phyloP scores from a whole-genome alignment of 768 basidiomycete genomes.

The Serpula lacrymans region DNA sequence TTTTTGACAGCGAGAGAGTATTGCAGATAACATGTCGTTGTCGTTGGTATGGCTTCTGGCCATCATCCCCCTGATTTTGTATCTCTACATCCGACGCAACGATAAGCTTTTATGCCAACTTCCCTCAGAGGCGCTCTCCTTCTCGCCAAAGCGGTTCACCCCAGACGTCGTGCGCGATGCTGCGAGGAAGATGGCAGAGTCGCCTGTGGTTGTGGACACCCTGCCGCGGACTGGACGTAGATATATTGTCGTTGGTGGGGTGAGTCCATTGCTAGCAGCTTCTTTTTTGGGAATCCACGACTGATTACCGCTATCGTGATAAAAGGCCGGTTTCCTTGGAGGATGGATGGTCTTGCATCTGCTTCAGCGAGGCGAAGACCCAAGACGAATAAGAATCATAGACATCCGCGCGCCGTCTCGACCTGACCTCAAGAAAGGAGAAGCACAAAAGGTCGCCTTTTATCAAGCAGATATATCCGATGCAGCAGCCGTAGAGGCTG shows the following conservation, averaged over 20 bases:
- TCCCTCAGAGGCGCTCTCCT: slow-evolving; percentile 42
- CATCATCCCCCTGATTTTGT: slow-evolving; percentile 3
- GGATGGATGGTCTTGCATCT: slow-evolving; percentile 75
- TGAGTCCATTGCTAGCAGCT: slow-evolving; percentile 39
- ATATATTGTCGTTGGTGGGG: slow-evolving; percentile 77
- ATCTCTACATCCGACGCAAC: slow-evolving; percentile 47
- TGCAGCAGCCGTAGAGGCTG: slow-evolving; percentile 47
- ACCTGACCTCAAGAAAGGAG: slow-evolving; percentile 50
- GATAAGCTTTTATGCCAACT: slow-evolving; percentile 50
- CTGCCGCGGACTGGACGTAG: slow-evolving; percentile 69
- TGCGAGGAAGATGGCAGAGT: slow-evolving; percentile 33
- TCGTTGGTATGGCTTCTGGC: no score
- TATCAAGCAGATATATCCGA: slow-evolving; percentile 58
- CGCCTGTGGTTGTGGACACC: slow-evolving; percentile 38
- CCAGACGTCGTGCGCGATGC: slow-evolving; percentile 38
- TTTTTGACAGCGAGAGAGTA: no score
- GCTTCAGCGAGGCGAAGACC: slow-evolving; percentile 68
- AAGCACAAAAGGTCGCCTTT: slow-evolving; percentile 52
- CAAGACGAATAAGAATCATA: slow-evolving; percentile 57
- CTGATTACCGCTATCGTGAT: neutral
- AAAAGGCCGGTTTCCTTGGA: slow-evolving; percentile 69
- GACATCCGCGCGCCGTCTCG: slow-evolving; percentile 65
- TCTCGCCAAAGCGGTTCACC: slow-evolving; percentile 53
- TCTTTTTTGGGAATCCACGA: neutral
- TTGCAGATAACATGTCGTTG: no score